Conservation (phyloP, 2,329 filamentous ascomycete genomes). For the Orbilia brochopaga region DNA sequence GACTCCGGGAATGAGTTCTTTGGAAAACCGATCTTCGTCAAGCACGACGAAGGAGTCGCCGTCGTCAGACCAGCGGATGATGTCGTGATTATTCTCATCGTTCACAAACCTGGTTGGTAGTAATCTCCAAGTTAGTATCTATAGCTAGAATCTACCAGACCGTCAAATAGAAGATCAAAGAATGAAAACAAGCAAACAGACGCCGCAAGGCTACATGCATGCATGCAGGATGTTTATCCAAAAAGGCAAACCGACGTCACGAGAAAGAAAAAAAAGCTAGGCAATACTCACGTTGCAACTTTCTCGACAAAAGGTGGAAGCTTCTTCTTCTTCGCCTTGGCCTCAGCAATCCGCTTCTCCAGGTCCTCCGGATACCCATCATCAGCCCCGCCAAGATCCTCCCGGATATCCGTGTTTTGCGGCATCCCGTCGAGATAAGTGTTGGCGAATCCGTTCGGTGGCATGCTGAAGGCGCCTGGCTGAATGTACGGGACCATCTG, state of each 20-base stretch:
- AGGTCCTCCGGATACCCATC: conserved; percentile 60
- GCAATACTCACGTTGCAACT: conserved; percentile 50
- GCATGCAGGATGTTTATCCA: background rate
- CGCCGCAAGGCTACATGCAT: conserved; percentile 32
- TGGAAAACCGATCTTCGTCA: conserved; percentile 88
- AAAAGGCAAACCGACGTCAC: conserved; percentile 3
- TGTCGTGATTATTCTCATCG: conserved; percentile 86
- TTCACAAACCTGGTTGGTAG: conserved; percentile 86
- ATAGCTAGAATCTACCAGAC: conserved; percentile 40
- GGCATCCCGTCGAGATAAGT: conserved; percentile 38
- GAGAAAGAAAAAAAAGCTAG: conserved; percentile 12
- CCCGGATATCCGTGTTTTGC: conserved; percentile 15
- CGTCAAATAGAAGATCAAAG: conserved; percentile 9
- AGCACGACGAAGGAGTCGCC: conserved; percentile 96
- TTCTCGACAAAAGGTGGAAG: conserved; percentile 99
- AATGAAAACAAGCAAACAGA: conserved; percentile 25
- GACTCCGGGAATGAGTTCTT: conserved; percentile 74
- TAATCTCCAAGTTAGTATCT: conserved; percentile 44
- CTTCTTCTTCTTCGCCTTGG: conserved; percentile 77
- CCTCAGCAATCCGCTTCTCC: conserved; percentile 84
- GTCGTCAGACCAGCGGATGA: conserved; percentile 96
- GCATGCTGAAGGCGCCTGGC: conserved; percentile 29
- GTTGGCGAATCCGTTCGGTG: conserved; percentile 28
- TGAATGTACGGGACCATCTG: conserved; percentile 47
- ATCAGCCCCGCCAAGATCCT: conserved; percentile 76